Evolutionary conservation across 202 grass and related monocot species (phyloP), one percentile per base, ranked within the genome.

Genomic region (Schoenoplectus triqueter): DNA sequence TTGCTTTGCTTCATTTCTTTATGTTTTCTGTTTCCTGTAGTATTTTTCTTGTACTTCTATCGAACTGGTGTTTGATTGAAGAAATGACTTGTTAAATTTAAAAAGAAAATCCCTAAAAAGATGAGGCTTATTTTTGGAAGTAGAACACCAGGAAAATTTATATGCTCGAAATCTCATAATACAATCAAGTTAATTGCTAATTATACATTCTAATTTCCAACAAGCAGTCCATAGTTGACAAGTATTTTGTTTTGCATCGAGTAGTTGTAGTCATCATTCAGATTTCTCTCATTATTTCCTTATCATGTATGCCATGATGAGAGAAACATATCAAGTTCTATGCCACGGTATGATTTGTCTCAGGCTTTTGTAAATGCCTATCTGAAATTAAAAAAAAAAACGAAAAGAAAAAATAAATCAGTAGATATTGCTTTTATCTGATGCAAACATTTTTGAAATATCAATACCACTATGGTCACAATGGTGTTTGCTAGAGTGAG

Each of bases 331-430:
- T 83, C 50, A 69, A 54, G 63, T 54, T 42, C 15, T 66, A 54
- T 83, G 84, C 85, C 64, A 81, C 7, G 70, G 80, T 42, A 82
- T 8, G n/a, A 73, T 40, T 40, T 88, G 82, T 64, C 82, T 85
- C 17, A 88, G 6, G 39, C 73, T 73, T 22, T 70, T 64, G 69
- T 88, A 84, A 54, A 88, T 84, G 62, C 82, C 80, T 39, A 47
- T 51, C 87, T 88, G 80, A 45, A 77, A 77, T 8, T 8, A 7
- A 44, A 78, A 69, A 55, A 10, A 57, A 69, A 63, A 47, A 8
- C 1, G 51, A 1, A 9, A 73, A 3, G 11, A 31, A 56, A 6
- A 15, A 21, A 52, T 21, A 22, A 1, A 20, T 51, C 18, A 73
- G 46, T 51, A 7, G 47, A 51, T 50, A 10, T 19, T 51, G 46